Evolutionary conservation across 2,329 filamentous ascomycete genomes (phyloP), one percentile per base, ranked within the genome.

Genomic region (Coniella lustricola): DNA sequence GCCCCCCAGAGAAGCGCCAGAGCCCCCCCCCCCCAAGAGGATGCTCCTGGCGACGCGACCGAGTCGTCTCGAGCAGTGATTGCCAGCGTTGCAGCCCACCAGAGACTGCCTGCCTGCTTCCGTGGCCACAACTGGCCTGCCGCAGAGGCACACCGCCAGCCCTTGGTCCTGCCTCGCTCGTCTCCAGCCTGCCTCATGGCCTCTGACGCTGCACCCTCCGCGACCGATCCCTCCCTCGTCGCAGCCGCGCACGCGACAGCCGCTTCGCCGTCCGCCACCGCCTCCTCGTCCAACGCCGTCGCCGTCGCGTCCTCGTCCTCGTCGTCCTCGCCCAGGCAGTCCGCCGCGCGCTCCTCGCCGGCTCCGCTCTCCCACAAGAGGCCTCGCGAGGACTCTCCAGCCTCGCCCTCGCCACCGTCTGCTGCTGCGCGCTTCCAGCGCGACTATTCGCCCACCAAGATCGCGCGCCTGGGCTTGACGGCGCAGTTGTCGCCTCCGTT

Each of bases 401-500:
- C 66, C 21, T 67, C 68, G 48, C 63, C 67, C 34, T 59, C 62
- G 44, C 48, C 48, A 2, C 44, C 48, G n/a, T 58, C 63, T 18
- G 54, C 62, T 9, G 55, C 62, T 46, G 50, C 57, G 53, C 45
- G 55, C 51, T 44, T 58, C 46, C 57, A 65, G 55, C 59, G 64
- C 45, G 67, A 74, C 44, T 63, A 69, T 16, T 79, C 76, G 21
- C 76, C 77, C 4, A 68, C 72, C 44, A 80, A 81, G 60, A 67
- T 74, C 42, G 75, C 75, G 47, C 73, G 76, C 22, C 65, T 78
- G 18, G 57, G 58, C 48, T 60, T 60, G 56, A 54, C 67, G 45
- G 64, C 67, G 32, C 64, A 67, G 51, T 67, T 66, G 49, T 70
- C 74, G 13, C 68, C 73, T 37, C 62, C 69, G 50, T 67, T 58